These are phyloP conservation scores for Lentinula sp. DNA, from an alignment of 768 basidiomycete genomes.

Conservation along the genomic window DNA sequence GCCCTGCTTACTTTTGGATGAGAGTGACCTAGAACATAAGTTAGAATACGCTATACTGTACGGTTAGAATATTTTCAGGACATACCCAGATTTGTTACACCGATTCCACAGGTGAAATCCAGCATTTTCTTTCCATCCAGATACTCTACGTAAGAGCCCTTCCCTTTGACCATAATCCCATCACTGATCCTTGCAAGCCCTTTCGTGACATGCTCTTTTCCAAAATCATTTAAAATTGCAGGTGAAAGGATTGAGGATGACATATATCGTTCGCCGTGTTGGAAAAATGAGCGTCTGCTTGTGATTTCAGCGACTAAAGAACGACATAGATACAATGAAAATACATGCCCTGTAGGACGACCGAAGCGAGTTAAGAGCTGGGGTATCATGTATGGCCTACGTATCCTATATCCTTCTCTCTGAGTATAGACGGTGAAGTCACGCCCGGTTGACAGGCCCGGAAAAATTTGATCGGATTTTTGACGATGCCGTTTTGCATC, in stretches of 20 bases:
- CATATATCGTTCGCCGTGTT: neutral
- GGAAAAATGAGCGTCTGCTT: neutral
- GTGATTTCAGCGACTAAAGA: neutral
- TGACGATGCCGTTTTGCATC: too few species aligned
- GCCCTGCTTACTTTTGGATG: slow-evolving; percentile 83
- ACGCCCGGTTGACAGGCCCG: too few species aligned
- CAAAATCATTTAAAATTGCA: slow-evolving; percentile 22
- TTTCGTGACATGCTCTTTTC: slow-evolving; percentile 38
- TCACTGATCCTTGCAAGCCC: slow-evolving; percentile 40
- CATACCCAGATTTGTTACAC: slow-evolving; percentile 78
- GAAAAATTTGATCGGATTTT: too few species aligned
- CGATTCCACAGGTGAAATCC: slow-evolving; percentile 87
- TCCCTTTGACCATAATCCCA: slow-evolving; percentile 59
- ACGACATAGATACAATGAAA: neutral
- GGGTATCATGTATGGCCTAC: neutral
- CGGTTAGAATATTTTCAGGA: neutral
- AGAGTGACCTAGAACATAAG: slow-evolving; percentile 60
- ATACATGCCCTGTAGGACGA: neutral
- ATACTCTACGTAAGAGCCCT: slow-evolving; percentile 69
- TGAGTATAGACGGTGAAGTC: too few species aligned
- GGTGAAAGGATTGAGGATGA: neutral
- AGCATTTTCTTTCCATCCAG: slow-evolving; percentile 69
- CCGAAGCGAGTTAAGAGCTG: neutral
- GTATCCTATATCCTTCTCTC: too few species aligned
- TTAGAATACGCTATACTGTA: neutral